phyloP scores from a whole-genome alignment of 2,329 filamentous ascomycete species.

The Rosellinia necatrix region DNA sequence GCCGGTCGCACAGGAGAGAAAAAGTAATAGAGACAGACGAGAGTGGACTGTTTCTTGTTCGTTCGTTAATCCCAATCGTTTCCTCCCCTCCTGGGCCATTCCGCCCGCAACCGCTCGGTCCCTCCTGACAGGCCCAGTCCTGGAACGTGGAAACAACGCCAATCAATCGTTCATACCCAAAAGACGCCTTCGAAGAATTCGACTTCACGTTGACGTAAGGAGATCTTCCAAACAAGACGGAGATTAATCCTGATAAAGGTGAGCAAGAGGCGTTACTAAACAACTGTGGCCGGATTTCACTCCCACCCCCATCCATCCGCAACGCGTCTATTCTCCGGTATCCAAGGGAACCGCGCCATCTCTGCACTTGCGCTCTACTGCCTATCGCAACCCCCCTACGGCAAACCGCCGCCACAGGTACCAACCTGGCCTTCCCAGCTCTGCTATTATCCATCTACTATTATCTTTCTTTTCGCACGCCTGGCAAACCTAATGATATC shows the following conservation, averaged over 20 bases:
- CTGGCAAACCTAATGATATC: constrained; percentile 18
- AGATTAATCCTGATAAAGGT: constrained; percentile 14
- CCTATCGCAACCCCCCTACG: neutral
- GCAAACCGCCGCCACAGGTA: neutral
- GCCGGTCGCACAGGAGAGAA: constrained; percentile 21
- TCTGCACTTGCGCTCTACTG: neutral
- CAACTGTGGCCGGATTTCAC: neutral
- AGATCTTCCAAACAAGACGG: neutral
- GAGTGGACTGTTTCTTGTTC: constrained; percentile 32
- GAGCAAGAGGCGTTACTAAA: constrained; percentile 9
- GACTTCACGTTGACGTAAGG: constrained; percentile 1
- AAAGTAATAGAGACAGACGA: constrained; percentile 27
- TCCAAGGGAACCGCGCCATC: neutral
- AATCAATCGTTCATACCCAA: constrained; percentile 16
- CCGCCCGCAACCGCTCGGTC: constrained; percentile 8
- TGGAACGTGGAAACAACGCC: constrained; percentile 13
- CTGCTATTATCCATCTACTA: neutral
- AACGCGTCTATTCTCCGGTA: neutral
- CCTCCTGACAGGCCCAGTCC: neutral
- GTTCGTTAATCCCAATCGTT: constrained; percentile 30
- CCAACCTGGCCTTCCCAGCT: constrained; percentile 6
- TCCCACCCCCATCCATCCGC: neutral
- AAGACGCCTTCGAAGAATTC: constrained; percentile 4
- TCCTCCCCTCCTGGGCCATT: constrained; percentile 19
- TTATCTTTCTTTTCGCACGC: constrained; percentile 1